Evolutionary conservation across 306 rosid genomes (phyloP).

Genomic region (Hippophae gyantsensis): DNA sequence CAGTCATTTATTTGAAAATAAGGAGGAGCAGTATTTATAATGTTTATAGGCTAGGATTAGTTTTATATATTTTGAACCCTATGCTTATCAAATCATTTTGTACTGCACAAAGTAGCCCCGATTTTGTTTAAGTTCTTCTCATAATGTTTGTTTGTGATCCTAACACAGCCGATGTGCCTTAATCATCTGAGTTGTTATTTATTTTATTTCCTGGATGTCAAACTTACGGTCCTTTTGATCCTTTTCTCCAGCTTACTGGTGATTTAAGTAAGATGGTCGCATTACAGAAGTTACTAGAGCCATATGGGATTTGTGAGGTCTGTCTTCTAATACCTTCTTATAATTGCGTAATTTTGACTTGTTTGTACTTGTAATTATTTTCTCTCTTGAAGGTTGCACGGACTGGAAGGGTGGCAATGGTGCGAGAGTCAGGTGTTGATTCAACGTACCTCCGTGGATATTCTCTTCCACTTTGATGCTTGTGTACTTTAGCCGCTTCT

Average conservation of each 20-base stretch:
- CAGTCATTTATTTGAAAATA: too few relatives aligned
- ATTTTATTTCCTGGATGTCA: too few relatives aligned
- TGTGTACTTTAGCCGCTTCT: neutral
- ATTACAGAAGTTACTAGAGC: slow-evolving; percentile 46
- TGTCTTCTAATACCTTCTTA: slow-evolving; percentile 15
- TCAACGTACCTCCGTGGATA: slow-evolving; percentile 49
- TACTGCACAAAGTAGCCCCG: too few relatives aligned
- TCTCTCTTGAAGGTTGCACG: slow-evolving; percentile 40
- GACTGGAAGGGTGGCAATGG: slow-evolving; percentile 52
- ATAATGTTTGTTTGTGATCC: too few relatives aligned
- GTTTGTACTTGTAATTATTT: neutral
- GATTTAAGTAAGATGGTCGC: slow-evolving; percentile 58
- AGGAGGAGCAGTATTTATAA: too few relatives aligned
- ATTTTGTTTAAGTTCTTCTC: too few relatives aligned
- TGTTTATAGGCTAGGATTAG: too few relatives aligned
- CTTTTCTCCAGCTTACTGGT: slow-evolving; percentile 42
- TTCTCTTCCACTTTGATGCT: slow-evolving; percentile 31
- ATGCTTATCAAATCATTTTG: too few relatives aligned
- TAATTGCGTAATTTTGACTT: neutral
- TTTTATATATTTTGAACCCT: too few relatives aligned
- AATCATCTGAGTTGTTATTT: too few relatives aligned
- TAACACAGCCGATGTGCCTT: too few relatives aligned
- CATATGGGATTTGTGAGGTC: slow-evolving; percentile 54
- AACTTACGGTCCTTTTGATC: neutral
- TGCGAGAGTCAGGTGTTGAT: slow-evolving; percentile 49